Evolutionary conservation across 441 rosid species (phyloP), one percentile per base, ranked within the genome.

Genomic region (Pelargonium cotyledonis): DNA sequence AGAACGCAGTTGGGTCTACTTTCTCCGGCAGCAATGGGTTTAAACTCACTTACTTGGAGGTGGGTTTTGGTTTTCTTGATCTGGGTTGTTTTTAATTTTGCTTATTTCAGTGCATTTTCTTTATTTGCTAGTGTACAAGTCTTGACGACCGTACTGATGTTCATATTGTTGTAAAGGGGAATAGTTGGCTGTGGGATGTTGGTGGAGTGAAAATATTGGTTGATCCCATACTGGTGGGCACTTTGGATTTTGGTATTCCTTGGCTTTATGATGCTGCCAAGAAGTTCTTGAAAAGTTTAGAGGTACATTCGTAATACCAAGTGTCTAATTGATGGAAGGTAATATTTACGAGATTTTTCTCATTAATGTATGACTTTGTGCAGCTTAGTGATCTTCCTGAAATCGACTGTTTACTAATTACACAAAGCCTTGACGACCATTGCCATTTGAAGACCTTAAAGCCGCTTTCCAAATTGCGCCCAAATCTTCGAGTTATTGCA

Each of bases 361-460:
- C 31, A 67, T 61, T 75, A 58, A 12, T 61, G 62, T 72, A 46
- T 26, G 65, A 73, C 23, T 77, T 71, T 65, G 21, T 84, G 85
- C 89, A 93, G 98, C 96, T 93, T 65, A 81, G 81, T 79, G 91
- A 89, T 82, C 85, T 90, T 80, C 95, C 90, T 72, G 76, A 80
- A 74, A 70, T 88, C 70, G 95, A 90, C 77, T 88, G 86, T 71
- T 70, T 93, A 14, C 81, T 90, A 79, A 91, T 93, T 38, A 89
- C 96, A n/a, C 97, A 93, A 85, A 90, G 96, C 83, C 96, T 89
- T 57, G 97, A 89, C 76, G 96, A 93, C 73, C 97, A 93, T 74
- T 93, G 97, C 79, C 97, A 91, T 78, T 76, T 93, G 75, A 93
- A 85, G 80, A 91, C 97, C 63, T 78, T 90, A 41, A 84, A 76